Evolutionary conservation across 208 protist species (phyloP).

Genomic region (Wallacemonas sp.): DNA sequence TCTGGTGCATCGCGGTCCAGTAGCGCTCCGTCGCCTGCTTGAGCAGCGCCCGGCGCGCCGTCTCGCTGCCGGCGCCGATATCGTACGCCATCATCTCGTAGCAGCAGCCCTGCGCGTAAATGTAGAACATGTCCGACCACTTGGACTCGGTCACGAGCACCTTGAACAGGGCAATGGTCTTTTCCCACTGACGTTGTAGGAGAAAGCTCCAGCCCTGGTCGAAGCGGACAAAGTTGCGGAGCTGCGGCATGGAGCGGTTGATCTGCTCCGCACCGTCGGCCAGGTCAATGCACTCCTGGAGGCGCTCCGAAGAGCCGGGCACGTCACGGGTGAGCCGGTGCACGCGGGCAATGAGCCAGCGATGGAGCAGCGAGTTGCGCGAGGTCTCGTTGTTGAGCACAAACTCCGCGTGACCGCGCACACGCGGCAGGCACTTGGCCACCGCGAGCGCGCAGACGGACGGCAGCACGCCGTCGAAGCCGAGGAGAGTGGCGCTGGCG

Average conservation of each 20-base stretch:
- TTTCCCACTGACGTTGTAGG: constrained; percentile 39
- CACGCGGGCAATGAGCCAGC: constrained; percentile 60
- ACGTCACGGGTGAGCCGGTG: constrained; percentile 44
- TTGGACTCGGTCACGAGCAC: constrained; percentile 45
- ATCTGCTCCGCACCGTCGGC: constrained; percentile 39
- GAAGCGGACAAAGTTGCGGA: constrained; percentile 57
- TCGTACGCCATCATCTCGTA: constrained; percentile 56
- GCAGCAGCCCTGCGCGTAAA: constrained; percentile 55
- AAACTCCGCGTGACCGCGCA: constrained; percentile 21
- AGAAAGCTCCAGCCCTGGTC: constrained; percentile 56
- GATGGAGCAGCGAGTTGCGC: constrained; percentile 51
- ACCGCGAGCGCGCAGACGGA: constrained; percentile 36
- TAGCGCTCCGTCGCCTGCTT: constrained; percentile 33
- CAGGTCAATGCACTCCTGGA: constrained; percentile 42
- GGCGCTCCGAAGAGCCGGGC: constrained; percentile 24
- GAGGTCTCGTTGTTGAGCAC: constrained; percentile 25
- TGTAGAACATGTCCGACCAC: constrained; percentile 67
- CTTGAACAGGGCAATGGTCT: constrained; percentile 29
- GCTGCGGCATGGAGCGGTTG: constrained; percentile 49
- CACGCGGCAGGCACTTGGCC: constrained; percentile 28
- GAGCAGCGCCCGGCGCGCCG: constrained; percentile 6
- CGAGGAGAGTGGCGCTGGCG: constrained; percentile 47
- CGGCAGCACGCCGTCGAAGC: constrained; percentile 45
- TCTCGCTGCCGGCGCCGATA: constrained; percentile 11
- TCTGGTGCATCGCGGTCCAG: constrained; percentile 66